A percentile compares a stretch with the other conserved stretches of the same genome.
phyloP scores from a whole-genome alignment of 2,329 filamentous ascomycete species.

The Ophiosphaerella korrae region DNA sequence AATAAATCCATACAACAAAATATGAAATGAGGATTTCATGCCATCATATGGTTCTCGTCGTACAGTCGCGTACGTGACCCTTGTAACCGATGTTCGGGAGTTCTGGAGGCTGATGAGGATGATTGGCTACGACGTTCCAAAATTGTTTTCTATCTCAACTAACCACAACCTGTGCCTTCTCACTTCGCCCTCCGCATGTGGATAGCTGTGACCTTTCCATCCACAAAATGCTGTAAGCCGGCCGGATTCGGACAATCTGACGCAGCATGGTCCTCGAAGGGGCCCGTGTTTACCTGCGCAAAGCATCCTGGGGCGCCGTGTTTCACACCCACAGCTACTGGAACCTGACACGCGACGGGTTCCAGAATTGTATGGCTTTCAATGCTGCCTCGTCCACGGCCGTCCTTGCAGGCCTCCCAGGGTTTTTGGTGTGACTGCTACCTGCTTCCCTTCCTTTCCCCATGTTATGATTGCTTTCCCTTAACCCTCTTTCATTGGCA shows the following conservation, averaged over 20 bases:
- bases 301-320: conserved; percentile 20
- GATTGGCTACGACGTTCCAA: conserved; percentile 31
- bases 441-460: conserved; percentile 23
- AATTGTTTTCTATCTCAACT: conserved; percentile 15
- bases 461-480: conserved; percentile 29
- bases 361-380: conserved; percentile 38
- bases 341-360: conserved; percentile 38
- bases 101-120: conserved; percentile 10
- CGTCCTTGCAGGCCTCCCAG: conserved; percentile 34
- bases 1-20: conserved; percentile 20
- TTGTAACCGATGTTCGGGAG: conserved; percentile 18
- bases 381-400: conserved; percentile 40
- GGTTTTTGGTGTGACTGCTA: conserved; percentile 35
- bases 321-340: conserved; percentile 29
- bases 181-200: conserved; percentile 3
- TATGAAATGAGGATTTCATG: conserved; percentile 29
- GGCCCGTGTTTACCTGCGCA: conserved; percentile 22
- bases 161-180: conserved; percentile 18
- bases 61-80: conserved; percentile 5
- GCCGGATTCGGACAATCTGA: conserved; percentile 12
- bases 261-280: conserved; percentile 20
- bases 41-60: conserved; percentile 23
- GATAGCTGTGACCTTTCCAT: conserved; percentile 6
- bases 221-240: conserved; percentile 10
- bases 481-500: conserved; percentile 41